Percentiles rank a stretch among this genome's conserved stretches.
Conservation (phyloP, 495 filamentous ascomycete species). For the Neurospora sp. region DNA sequence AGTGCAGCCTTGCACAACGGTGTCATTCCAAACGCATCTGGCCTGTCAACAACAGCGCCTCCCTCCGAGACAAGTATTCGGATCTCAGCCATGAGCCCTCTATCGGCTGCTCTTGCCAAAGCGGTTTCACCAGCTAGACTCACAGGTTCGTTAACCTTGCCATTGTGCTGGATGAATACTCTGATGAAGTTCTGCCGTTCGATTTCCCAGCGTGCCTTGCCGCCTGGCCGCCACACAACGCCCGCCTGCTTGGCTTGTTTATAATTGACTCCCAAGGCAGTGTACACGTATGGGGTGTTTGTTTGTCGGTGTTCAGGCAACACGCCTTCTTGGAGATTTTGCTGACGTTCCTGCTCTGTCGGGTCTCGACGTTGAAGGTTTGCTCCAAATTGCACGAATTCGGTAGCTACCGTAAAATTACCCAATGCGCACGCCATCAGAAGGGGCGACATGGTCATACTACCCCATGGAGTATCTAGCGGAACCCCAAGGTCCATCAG, state of each 20-base stretch:
- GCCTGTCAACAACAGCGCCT: conserved; percentile 2
- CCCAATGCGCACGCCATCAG: not conserved
- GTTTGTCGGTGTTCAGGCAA: not conserved
- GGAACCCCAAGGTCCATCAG: not conserved
- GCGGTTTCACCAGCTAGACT: not conserved
- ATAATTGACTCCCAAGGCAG: not conserved
- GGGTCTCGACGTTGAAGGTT: not conserved
- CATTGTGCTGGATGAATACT: not conserved
- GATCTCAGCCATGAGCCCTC: not conserved
- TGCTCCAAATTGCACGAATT: not conserved
- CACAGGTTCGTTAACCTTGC: not conserved
- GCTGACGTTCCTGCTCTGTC: not conserved
- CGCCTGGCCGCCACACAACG: not conserved
- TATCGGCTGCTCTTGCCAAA: not conserved
- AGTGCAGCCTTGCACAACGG: not conserved
- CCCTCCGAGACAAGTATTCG: not conserved
- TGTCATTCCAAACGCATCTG: not conserved
- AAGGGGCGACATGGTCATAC: not conserved
- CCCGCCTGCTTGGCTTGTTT: not conserved
- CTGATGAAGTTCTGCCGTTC: not conserved
- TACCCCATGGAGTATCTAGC: not conserved
- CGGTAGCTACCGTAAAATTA: not conserved
- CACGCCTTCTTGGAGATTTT: not conserved
- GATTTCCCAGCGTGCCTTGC: not conserved
- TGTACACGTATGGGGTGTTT: not conserved